Evolutionary conservation across 169 alveolate species (phyloP), one percentile per base, ranked within the genome.

Genomic region (Plasmodium blacklocki): DNA sequence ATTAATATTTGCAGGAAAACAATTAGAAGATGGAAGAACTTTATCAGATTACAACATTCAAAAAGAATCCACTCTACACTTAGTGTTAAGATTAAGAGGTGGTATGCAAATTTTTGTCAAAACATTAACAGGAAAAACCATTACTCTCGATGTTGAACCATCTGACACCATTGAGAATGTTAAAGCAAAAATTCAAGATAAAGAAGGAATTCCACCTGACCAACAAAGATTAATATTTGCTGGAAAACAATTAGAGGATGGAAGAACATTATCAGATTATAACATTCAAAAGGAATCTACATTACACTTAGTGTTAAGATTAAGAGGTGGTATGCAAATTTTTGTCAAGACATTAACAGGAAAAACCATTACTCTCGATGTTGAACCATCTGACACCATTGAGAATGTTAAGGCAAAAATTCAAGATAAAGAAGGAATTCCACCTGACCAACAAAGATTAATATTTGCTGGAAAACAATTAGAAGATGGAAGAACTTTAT

Each of bases 141-240:
- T 98, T 67, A 97, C 99, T 32, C 95, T 98, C n/a, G 99, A 97
- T 75, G 99, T 98, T 59, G 99, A 97, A 92, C 97, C 99, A 75
- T 93, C 98, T 32, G 99, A 98, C 92, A 96, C 99, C 21, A 98
- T 98, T 93, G 99, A 98, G 86, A 97, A 97, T 93, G 99, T 98
- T 67, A 98, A 98, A 96, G 99, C 99, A 47, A 97, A 98, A 95
- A 98, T 98, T 74, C 98, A 97, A 85, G 99, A 98, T 92, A 97
- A 98, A 93, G 99, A 98, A 93, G 99, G 99, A 2, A 97, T 98
- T 83, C 99, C 99, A 15, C 99, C 99, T 18, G 99, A 98, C 95
- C 99, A 98, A 96, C 99, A 99, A 93, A 98, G 99, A 92, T 95
- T 99, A 88, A 99, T 99, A 93, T 98, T 98, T 92, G 99, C 99